phyloP scores from a whole-genome alignment of 495 filamentous ascomycete genomes.

The Lophiostoma macrostomum region DNA sequence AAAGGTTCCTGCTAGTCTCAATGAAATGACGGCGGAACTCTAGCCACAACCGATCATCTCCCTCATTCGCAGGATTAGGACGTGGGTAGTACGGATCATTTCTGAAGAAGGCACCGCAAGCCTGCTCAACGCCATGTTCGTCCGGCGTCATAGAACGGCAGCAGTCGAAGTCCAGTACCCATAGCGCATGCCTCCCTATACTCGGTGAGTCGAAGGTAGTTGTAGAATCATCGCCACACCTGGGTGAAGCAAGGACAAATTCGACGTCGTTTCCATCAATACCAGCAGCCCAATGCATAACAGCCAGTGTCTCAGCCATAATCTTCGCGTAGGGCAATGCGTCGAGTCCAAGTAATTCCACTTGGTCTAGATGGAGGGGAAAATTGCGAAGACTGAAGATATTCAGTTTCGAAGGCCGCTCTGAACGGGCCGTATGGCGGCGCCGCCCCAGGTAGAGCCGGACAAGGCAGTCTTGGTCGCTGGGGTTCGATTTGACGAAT shows the following conservation, averaged over 20 bases:
- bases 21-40: slow-evolving; percentile 13
- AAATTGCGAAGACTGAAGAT: slow-evolving; percentile 49
- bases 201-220: too few species aligned
- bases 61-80: slow-evolving; percentile 2
- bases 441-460: slow-evolving; percentile 47
- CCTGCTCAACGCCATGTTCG: slow-evolving; percentile 26
- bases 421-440: slow-evolving; percentile 7
- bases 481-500: too few species aligned
- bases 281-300: slow-evolving; percentile 45
- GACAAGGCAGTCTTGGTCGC: slow-evolving; percentile 48
- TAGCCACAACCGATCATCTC: slow-evolving; percentile 22
- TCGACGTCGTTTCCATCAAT: slow-evolving; percentile 53
- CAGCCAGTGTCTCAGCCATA: slow-evolving; percentile 49
- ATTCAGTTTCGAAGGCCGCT: slow-evolving; percentile 37
- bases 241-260: slow-evolving; percentile 55
- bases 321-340: slow-evolving; percentile 26
- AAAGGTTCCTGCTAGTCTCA: slow-evolving; percentile 2
- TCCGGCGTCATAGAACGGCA: slow-evolving; percentile 28
- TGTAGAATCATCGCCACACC: too few species aligned
- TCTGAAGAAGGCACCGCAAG: slow-evolving; percentile 27
- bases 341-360: slow-evolving; percentile 43
- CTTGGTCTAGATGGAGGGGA: slow-evolving; percentile 50
- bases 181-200: too few species aligned
- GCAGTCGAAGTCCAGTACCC: too few species aligned
- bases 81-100: slow-evolving; percentile 36